Percentiles rank a stretch among this genome's conserved stretches.
Evolutionary conservation across 2,329 filamentous ascomycete genomes (phyloP).

Genomic region (Microdochium trichocladiopsis): DNA sequence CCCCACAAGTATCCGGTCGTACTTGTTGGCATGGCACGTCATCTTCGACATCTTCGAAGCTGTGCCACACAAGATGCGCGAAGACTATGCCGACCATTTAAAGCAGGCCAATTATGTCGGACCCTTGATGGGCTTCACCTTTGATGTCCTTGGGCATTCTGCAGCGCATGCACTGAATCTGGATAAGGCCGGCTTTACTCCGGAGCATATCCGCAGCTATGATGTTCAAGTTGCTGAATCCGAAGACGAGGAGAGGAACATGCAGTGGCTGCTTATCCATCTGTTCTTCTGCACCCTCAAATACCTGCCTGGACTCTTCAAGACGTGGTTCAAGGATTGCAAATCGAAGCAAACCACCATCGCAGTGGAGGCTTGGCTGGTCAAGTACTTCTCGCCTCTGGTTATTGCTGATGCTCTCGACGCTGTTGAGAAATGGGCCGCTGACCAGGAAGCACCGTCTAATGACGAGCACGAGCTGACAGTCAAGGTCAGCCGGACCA

Average conservation of each 20-base stretch:
- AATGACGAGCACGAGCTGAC: slow-evolving; percentile 49
- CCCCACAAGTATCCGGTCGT: slow-evolving; percentile 65
- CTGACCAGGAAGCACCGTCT: slow-evolving; percentile 37
- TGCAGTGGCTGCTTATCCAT: slow-evolving; percentile 78
- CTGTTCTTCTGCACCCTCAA: slow-evolving; percentile 78
- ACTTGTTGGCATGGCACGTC: slow-evolving; percentile 83
- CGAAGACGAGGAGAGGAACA: slow-evolving; percentile 62
- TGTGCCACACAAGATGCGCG: slow-evolving; percentile 74
- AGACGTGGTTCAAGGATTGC: slow-evolving; percentile 77
- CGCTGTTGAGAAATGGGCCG: slow-evolving; percentile 62
- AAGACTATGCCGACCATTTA: slow-evolving; percentile 72
- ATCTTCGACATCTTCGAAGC: slow-evolving; percentile 79
- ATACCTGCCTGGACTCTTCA: slow-evolving; percentile 71
- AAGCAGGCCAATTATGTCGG: slow-evolving; percentile 64
- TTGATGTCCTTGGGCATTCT: slow-evolving; percentile 77
- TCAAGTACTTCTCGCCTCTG: slow-evolving; percentile 70
- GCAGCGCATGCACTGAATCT: slow-evolving; percentile 68
- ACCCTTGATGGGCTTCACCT: slow-evolving; percentile 69
- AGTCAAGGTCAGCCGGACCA: slow-evolving; percentile 65
- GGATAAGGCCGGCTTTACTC: slow-evolving; percentile 56
- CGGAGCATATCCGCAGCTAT: slow-evolving; percentile 48
- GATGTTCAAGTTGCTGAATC: slow-evolving; percentile 43
- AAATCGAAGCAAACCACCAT: slow-evolving; percentile 73
- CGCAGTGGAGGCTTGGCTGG: slow-evolving; percentile 77
- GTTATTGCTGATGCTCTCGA: slow-evolving; percentile 60